Percentiles rank a stretch among this genome's conserved stretches.
These are phyloP conservation scores for Ophiostoma triangulosporum DNA, from an alignment of 2,329 filamentous ascomycete species.

Conservation along the genomic window DNA sequence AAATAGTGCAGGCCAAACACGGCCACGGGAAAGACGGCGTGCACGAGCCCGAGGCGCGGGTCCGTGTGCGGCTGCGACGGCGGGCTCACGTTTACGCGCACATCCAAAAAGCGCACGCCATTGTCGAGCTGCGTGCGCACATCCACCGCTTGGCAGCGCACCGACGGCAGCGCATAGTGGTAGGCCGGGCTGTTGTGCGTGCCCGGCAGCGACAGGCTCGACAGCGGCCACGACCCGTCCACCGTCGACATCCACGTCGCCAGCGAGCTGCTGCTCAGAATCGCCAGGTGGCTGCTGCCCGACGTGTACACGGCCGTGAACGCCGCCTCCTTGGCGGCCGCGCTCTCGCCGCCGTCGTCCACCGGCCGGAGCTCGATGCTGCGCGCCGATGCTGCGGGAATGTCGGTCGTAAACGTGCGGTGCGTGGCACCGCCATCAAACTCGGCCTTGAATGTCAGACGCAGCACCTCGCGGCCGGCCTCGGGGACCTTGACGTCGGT, in stretches of 20 bases:
- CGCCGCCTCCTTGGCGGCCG: conserved; percentile 17
- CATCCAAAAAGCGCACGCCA: conserved; percentile 87
- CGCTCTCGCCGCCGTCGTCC: conserved; percentile 14
- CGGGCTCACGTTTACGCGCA: conserved; percentile 50
- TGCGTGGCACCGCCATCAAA: conserved; percentile 22
- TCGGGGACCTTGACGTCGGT: conserved; percentile 50
- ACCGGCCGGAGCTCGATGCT: conserved; percentile 48
- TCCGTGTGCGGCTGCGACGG: conserved; percentile 32
- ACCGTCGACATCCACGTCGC: conserved; percentile 71
- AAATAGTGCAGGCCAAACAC: conserved; percentile 75
- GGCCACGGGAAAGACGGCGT: conserved; percentile 78
- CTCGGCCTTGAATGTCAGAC: conserved; percentile 53
- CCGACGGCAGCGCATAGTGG: conserved; percentile 74
- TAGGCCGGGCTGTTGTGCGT: conserved; percentile 90
- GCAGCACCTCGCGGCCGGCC: conserved; percentile 49
- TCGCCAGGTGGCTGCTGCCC: conserved; percentile 38
- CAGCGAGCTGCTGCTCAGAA: conserved; percentile 60
- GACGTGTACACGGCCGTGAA: conserved; percentile 56
- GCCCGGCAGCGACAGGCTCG: conserved; percentile 77
- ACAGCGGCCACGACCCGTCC: conserved; percentile 56
- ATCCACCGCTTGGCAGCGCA: conserved; percentile 77
- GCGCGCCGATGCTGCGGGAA: conserved; percentile 46
- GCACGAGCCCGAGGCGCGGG: conserved; percentile 61
- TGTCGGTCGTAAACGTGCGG: conserved; percentile 53
- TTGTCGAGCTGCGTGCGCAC: conserved; percentile 70